Conservation (phyloP, 371 early-diverging fungal genomes). For the Encephalitozoon hellem region DNA sequence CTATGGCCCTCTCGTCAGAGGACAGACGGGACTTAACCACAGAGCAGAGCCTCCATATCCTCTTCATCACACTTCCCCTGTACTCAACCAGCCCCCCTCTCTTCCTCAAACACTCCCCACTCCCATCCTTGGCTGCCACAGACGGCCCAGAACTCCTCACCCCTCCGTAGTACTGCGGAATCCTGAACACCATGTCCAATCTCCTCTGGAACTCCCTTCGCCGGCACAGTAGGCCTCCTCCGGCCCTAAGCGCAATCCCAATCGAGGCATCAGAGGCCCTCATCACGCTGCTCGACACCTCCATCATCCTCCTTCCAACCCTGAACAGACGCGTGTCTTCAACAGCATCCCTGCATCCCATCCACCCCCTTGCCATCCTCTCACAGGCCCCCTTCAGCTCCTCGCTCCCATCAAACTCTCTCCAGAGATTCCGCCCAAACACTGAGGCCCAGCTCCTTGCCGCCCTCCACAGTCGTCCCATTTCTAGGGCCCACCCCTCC, state of each 20-base stretch:
- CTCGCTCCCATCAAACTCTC: neutral
- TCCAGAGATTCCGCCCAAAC: neutral
- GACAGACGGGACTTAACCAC: neutral
- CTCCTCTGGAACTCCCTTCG: neutral
- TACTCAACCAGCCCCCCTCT: neutral
- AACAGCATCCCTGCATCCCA: neutral
- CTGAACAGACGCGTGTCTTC: neutral
- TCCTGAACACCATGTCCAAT: neutral
- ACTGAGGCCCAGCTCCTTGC: neutral
- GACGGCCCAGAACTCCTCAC: too few relatives aligned
- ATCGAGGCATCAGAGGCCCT: neutral
- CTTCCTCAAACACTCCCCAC: too few relatives aligned
- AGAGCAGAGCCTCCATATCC: neutral
- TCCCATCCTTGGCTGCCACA: too few relatives aligned
- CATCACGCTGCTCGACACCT: neutral
- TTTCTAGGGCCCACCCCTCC: neutral
- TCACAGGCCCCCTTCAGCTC: neutral
- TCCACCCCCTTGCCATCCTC: neutral
- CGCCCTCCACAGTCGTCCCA: neutral
- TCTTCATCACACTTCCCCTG: neutral
- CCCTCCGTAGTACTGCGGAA: constrained; percentile 4
- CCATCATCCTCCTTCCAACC: neutral
- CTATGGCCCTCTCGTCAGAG: neutral
- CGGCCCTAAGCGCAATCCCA: too few relatives aligned
- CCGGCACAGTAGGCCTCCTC: neutral